These are phyloP conservation scores for Picochlorum sp. DNA, from an alignment of 139 green algal genomes.

Conservation along the genomic window DNA sequence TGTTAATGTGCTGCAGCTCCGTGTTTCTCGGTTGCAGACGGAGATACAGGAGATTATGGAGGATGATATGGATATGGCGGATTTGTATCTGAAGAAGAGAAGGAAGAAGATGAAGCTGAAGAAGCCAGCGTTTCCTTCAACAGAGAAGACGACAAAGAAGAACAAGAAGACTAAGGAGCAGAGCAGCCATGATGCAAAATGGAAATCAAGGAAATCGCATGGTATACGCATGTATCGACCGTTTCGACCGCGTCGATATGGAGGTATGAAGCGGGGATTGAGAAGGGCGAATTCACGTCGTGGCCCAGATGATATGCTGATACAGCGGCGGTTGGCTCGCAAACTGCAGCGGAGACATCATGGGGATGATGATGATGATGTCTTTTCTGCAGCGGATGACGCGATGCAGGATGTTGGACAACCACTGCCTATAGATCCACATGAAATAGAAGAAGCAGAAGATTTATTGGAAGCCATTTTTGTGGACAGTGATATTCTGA, in stretches of 20 bases:
- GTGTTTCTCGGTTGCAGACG: background rate
- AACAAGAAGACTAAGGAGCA: too few species aligned
- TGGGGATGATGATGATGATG: background rate
- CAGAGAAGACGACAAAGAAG: too few species aligned
- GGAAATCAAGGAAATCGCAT: too few species aligned
- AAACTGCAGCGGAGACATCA: background rate
- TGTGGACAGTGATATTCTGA: constrained; percentile 9
- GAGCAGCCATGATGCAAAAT: too few species aligned
- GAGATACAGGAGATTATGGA: constrained; percentile 7
- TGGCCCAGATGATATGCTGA: background rate
- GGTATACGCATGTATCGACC: too few species aligned
- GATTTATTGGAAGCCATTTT: constrained; percentile 14
- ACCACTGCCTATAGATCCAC: background rate
- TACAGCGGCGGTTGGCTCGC: background rate
- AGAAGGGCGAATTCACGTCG: too few species aligned
- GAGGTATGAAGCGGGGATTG: too few species aligned
- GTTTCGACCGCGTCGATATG: too few species aligned
- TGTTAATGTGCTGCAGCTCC: background rate
- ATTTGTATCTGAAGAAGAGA: constrained; percentile 9
- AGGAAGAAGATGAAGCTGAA: too few species aligned
- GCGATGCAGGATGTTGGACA: background rate
- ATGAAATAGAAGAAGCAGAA: constrained; percentile 15
- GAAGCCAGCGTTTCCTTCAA: too few species aligned
- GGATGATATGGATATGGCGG: constrained; percentile 12
- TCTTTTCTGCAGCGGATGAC: background rate